Evolutionary conservation across 164 flowering plant genomes (phyloP).

Genomic region (Sextonia rubra): DNA sequence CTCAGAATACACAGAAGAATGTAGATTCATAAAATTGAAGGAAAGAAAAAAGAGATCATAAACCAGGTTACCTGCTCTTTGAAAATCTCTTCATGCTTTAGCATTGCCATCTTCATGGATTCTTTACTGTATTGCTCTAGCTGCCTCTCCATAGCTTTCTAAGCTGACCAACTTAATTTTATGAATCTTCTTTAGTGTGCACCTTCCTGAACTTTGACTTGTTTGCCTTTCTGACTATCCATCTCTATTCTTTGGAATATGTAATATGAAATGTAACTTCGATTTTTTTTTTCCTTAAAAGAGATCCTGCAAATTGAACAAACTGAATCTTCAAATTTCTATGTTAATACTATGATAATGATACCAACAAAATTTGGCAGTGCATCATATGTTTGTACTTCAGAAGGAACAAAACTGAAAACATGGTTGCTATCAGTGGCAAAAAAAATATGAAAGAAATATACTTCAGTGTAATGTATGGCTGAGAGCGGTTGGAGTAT

Average conservation of each 20-base stretch:
- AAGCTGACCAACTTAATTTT: neutral
- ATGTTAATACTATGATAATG: neutral
- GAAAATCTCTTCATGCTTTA: slow-evolving; percentile 76
- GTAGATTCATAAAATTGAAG: neutral
- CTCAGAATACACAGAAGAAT: neutral
- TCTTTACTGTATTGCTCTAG: slow-evolving; percentile 45
- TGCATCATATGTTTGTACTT: neutral
- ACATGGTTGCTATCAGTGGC: neutral
- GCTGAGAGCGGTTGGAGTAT: neutral
- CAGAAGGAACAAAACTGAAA: neutral
- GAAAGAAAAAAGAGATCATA: neutral
- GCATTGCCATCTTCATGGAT: slow-evolving; percentile 66
- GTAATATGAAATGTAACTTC: neutral
- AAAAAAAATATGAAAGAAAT: neutral
- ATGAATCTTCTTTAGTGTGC: neutral
- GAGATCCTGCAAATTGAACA: neutral
- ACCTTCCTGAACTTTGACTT: neutral
- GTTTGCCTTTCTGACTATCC: neutral
- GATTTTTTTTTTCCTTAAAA: neutral
- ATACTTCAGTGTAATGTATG: neutral
- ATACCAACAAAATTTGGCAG: neutral
- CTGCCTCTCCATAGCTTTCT: slow-evolving; percentile 42
- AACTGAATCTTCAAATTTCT: neutral
- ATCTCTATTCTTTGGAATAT: neutral
- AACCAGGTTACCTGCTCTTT: slow-evolving; percentile 60